Conservation (phyloP, 2,329 filamentous ascomycete genomes). For the Lachnellula occidentalis region DNA sequence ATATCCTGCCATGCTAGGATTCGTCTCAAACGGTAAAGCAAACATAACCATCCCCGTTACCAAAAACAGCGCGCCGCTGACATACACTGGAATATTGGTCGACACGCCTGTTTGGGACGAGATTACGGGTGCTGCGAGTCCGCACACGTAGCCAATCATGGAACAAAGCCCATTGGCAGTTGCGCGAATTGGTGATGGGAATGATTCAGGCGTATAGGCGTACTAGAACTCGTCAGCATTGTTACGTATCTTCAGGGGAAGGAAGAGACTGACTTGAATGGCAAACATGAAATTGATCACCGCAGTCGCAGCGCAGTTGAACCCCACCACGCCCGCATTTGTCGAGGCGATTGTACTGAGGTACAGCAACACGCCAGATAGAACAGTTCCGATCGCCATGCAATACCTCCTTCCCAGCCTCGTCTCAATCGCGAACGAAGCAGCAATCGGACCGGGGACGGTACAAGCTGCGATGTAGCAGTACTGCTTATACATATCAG, state of each 20-base stretch:
- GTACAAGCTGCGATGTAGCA: neutral
- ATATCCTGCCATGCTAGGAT: too few relatives aligned
- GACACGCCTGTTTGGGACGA: conserved; percentile 1
- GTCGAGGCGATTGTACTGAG: too few relatives aligned
- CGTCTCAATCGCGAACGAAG: too few relatives aligned
- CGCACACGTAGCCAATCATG: neutral
- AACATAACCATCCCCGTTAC: neutral
- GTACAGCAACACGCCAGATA: too few relatives aligned
- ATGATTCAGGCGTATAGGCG: conserved; percentile 5
- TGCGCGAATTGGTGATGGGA: conserved; percentile 1
- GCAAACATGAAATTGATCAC: too few relatives aligned
- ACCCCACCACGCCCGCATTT: too few relatives aligned
- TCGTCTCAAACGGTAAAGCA: neutral
- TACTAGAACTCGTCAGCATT: neutral
- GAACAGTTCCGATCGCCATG: too few relatives aligned
- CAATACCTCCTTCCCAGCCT: too few relatives aligned
- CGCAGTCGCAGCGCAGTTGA: too few relatives aligned
- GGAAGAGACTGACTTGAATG: too few relatives aligned
- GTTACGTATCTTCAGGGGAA: too few relatives aligned
- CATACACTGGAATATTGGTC: neutral
- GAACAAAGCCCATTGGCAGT: conserved; percentile 2
- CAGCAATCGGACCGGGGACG: too few relatives aligned
- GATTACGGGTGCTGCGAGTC: neutral
- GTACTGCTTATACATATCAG: conserved; percentile 6
- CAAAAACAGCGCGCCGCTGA: neutral